These are phyloP conservation scores for Calonectria crousiana DNA, from an alignment of 2,329 filamentous ascomycete genomes.

Conservation along the genomic window DNA sequence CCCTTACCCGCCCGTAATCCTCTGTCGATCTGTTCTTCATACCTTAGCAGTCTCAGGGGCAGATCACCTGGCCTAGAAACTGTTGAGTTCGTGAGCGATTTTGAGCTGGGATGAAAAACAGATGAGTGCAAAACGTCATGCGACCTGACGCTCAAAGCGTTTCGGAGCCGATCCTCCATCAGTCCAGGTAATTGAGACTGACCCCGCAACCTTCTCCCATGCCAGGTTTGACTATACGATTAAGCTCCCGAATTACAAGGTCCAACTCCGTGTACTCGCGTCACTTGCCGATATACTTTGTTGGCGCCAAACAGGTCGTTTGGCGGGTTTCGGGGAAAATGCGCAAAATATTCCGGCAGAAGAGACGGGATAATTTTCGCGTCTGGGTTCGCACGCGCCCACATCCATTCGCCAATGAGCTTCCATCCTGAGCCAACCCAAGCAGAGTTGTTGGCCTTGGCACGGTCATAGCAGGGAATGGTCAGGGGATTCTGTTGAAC, in stretches of 20 bases:
- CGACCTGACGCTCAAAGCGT: background rate
- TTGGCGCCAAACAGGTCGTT: background rate
- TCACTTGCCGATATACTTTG: background rate
- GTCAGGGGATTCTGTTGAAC: background rate
- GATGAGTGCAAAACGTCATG: background rate
- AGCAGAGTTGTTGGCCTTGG: background rate
- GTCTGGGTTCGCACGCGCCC: constrained; percentile 1
- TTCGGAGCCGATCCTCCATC: background rate
- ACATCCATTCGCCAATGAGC: background rate
- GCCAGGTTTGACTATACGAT: background rate
- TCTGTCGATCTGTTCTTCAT: constrained; percentile 8
- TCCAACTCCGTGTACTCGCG: background rate
- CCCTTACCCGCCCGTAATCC: background rate
- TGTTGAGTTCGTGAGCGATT: background rate
- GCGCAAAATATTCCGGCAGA: background rate
- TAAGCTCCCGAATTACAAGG: background rate
- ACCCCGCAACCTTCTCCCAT: background rate
- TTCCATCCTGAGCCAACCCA: background rate
- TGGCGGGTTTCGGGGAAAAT: background rate
- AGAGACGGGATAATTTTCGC: background rate
- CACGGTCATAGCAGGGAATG: constrained; percentile 10
- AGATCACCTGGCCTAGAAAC: background rate
- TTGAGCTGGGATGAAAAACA: constrained; percentile 2
- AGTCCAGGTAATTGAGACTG: background rate
- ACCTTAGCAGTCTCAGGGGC: background rate